These are phyloP conservation scores for Immersiporthe knoxdaviesiana DNA, from an alignment of 2,329 filamentous ascomycete species.

Conservation along the genomic window DNA sequence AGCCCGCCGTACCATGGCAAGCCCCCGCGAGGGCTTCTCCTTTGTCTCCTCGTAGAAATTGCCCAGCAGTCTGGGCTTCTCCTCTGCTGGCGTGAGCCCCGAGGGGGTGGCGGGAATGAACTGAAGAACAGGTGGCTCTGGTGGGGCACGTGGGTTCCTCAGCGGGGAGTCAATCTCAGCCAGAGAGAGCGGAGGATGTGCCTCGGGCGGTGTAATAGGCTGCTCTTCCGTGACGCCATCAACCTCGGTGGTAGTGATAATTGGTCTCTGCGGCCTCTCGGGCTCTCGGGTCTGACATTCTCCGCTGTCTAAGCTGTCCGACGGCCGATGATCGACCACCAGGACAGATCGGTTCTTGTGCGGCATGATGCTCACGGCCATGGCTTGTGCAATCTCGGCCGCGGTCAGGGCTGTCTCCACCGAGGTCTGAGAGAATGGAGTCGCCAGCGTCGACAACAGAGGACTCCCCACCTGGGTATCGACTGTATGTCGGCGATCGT, in stretches of 20 bases:
- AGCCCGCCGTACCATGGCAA: constrained; percentile 58
- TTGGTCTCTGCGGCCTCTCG: constrained; percentile 38
- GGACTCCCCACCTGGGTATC: constrained; percentile 58
- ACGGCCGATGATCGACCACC: constrained; percentile 61
- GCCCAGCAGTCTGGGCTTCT: constrained; percentile 56
- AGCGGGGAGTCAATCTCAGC: constrained; percentile 64
- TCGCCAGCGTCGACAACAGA: constrained; percentile 56
- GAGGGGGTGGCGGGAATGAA: constrained; percentile 68
- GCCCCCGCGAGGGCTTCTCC: constrained; percentile 48
- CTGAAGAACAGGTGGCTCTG: constrained; percentile 57
- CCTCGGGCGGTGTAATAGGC: constrained; percentile 58
- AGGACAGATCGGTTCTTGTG: constrained; percentile 68
- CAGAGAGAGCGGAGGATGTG: constrained; percentile 52
- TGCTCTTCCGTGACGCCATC: constrained; percentile 38
- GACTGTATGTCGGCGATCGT: constrained; percentile 14
- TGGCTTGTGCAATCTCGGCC: constrained; percentile 64
- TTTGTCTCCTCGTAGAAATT: constrained; percentile 55
- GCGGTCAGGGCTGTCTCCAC: constrained; percentile 65
- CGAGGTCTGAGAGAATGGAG: constrained; percentile 65
- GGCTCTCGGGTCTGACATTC: constrained; percentile 33
- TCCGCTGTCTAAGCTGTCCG: constrained; percentile 48
- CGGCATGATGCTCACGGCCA: constrained; percentile 63
- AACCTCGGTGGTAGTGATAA: constrained; percentile 44
- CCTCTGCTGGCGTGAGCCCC: constrained; percentile 57
- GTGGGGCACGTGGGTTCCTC: constrained; percentile 64